Evolutionary conservation across 371 early-diverging fungal genomes (phyloP).

Genomic region (Saksenaea oblongispora): DNA sequence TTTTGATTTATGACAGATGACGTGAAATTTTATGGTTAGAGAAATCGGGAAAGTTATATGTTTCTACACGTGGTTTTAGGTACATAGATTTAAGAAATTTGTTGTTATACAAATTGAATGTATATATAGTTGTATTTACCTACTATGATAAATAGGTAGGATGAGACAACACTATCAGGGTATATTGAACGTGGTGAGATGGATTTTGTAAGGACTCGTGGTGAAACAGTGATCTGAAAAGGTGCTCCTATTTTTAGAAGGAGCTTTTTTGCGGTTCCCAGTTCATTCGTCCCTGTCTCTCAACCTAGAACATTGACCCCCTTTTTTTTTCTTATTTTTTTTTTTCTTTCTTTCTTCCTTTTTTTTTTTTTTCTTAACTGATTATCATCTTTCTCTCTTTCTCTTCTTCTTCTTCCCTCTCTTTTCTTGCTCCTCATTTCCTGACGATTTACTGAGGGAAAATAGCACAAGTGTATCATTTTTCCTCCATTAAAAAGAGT

Average conservation of each 20-base stretch:
- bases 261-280: not conserved
- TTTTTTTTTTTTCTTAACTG: slow-evolving; percentile 11
- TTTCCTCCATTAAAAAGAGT: not conserved
- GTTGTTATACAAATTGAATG: no score
- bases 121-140: no score
- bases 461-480: not conserved
- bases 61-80: not conserved
- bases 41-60: not conserved
- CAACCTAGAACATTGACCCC: not conserved
- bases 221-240: not conserved
- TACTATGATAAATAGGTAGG: no score
- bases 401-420: not conserved
- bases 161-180: no score
- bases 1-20: no score
- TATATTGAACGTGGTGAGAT: no score
- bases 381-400: not conserved
- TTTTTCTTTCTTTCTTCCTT: slow-evolving; percentile 3
- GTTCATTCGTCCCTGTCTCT: slow-evolving; percentile 3
- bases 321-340: not conserved
- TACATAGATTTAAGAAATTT: not conserved
- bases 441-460: not conserved
- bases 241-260: slow-evolving; percentile 1
- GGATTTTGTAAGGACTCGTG: not conserved
- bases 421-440: not conserved
- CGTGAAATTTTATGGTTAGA: not conserved